Evolutionary conservation across 768 basidiomycete genomes (phyloP).

Genomic region (Coprinopsis marcescibilis): DNA sequence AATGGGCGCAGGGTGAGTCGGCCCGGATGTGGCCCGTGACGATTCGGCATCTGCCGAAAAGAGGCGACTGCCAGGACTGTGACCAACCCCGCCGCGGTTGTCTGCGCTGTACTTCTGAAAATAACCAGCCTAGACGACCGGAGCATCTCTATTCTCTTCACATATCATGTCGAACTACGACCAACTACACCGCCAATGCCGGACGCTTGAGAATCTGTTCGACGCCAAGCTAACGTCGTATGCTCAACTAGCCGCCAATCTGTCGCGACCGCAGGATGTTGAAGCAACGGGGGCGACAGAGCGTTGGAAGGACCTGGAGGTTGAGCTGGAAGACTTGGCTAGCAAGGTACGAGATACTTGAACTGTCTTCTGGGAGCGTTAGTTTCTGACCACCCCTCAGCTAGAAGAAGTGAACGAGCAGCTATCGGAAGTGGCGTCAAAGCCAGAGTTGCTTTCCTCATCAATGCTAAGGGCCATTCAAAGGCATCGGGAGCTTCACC

Average conservation of each 20-base stretch:
- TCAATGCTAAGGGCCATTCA: conserved; percentile 88
- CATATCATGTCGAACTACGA: conserved; percentile 84
- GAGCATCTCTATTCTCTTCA: neutral
- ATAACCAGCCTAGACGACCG: too few species aligned
- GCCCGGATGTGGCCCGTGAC: too few species aligned
- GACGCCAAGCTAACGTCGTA: conserved; percentile 90
- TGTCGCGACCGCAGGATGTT: conserved; percentile 53
- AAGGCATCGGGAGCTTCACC: conserved; percentile 83
- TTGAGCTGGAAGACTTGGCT: conserved; percentile 79
- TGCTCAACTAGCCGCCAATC: conserved; percentile 71
- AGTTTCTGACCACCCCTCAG: conserved; percentile 32
- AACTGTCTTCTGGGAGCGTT: neutral
- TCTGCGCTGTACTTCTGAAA: too few species aligned
- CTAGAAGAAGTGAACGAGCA: conserved; percentile 84
- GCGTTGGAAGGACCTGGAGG: conserved; percentile 78
- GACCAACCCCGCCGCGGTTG: too few species aligned
- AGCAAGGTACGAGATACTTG: conserved; percentile 54
- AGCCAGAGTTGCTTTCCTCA: conserved; percentile 67
- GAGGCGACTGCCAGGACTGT: too few species aligned
- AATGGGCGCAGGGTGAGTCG: too few species aligned
- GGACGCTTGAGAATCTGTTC: conserved; percentile 89
- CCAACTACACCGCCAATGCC: conserved; percentile 82
- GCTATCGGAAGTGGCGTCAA: conserved; percentile 59
- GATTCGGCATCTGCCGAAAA: too few species aligned
- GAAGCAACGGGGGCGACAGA: conserved; percentile 67